Evolutionary conservation across 257 asterid species (phyloP), one percentile per base, ranked within the genome.

Genomic region (Solanum dulcamara): DNA sequence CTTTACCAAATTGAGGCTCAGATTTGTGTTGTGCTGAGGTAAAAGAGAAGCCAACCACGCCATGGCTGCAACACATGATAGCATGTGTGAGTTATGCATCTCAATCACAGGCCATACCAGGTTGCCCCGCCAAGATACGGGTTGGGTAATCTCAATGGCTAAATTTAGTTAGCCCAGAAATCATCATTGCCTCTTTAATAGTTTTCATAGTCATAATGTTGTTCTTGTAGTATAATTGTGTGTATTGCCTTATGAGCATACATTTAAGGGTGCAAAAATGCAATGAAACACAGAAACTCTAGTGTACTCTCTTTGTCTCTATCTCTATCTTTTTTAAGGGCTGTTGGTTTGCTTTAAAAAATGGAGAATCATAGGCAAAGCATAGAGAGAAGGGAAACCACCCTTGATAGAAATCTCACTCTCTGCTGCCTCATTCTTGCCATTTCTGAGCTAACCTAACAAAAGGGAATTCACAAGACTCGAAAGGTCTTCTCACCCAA

Each of bases 351-450:
- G 72, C 18, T 60, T 0, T 28, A 33, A 33, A 7, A 32, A 33
- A 3, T 2, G 46, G 14, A 81, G 71, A 86, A 81, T 77, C 86
- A 79, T 55, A 8, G 90, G 88, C 87, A 32, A 77, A 35, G 59
- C 89, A 87, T 89, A 90, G 81, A 88, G 90, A 88, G 83, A 89
- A 88, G 88, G 92, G 90, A 90, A 91, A 92, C 92, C 90, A 83
- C 92, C 94, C 92, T 86, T 86, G 32, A 85, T 72, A 75, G 86
- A 86, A 84, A 71, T 57, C 89, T 85, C 85, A 38, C 60, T 38
- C 75, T 82, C 30, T 24, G 37, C 10, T 10, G 85, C 79, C 79
- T 60, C 77, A n/a, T 60, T 59, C 79, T 44, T 3, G 14, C 60
- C 20, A 0, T 12, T 74, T 75, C 7, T 14, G 33, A 35, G 35